Base-by-base conservation (phyloP, 306 rosid genomes). In the Acacia crassicarpa region DNA sequence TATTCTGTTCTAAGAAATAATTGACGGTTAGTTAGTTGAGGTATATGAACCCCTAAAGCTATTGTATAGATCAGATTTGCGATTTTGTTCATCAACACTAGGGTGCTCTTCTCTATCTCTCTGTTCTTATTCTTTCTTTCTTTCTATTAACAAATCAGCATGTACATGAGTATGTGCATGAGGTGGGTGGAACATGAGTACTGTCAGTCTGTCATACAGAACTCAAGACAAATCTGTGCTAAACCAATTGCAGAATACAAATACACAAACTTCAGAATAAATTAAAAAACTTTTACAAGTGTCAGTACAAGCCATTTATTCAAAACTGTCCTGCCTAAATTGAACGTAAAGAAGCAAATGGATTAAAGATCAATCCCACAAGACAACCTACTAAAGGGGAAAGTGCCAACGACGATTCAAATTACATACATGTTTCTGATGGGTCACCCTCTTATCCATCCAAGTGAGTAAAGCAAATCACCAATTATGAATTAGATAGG, bases 221-320 rank as follows among this genome's bases (percentile, higher is more conserved):
- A 53, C 56, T 51, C 53, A 76, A 72, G 16, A 69, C 54, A 41
- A 4, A 46, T 13, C 35, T 41, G 35, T 14, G 38, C n/a, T 49
- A 78, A 56, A 78, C 3, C 32, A 75, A 72, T 20, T n/a, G 11
- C 84, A 80, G 8, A 82, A 71, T 40, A 76, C n/a, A 78, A 32
- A 58, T 13, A 58, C 32, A 63, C 12, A 76, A 20, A 79, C 43
- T 56, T 70, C 41, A n/a, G 30, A 44, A 33, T 43, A 41, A 46
- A 77, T 19, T 27, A 77, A 77, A 80, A 67, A 58, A 30, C 48
- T 48, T 67, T 30, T 54, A 58, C 45, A 59, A 8, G 43, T 38
- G 53, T 66, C 67, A 54, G 44, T 81, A 76, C 84, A 75, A 27
- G 25, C 56, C 48, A 56, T 33, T 75, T 46, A 59, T 22, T 67